Evolutionary conservation across 1,139 yeast species (phyloP).

Genomic region (Hyphopichia pseudoburtonii): DNA sequence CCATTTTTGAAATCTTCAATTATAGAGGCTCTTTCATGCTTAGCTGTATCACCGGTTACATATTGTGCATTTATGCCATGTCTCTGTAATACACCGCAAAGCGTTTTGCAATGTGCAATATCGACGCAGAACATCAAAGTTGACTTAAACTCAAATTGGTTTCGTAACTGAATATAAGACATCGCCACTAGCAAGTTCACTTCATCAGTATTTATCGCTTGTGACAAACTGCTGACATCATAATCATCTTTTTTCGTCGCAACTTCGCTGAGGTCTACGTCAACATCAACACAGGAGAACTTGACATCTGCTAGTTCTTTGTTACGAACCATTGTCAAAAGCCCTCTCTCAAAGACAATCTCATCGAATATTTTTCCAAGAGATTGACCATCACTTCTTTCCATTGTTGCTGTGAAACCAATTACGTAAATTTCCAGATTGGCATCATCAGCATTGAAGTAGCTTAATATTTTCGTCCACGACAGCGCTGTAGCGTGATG

Average conservation of each 20-base stretch:
- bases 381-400: slow-evolving; percentile 64
- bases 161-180: slow-evolving; percentile 52
- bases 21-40: slow-evolving; percentile 49
- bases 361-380: slow-evolving; percentile 67
- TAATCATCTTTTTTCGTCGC: slow-evolving; percentile 51
- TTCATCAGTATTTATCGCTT: slow-evolving; percentile 52
- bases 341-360: slow-evolving; percentile 67
- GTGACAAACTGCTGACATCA: slow-evolving; percentile 49
- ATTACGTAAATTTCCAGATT: slow-evolving; percentile 55
- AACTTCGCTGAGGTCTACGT: slow-evolving; percentile 37
- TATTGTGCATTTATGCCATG: slow-evolving; percentile 71
- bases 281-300: slow-evolving; percentile 56
- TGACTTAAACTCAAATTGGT: slow-evolving; percentile 46
- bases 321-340: slow-evolving; percentile 66
- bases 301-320: slow-evolving; percentile 71
- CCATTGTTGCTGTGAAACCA: slow-evolving; percentile 86
- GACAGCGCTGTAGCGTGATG: slow-evolving; percentile 85
- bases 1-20: slow-evolving; percentile 64
- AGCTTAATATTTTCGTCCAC: slow-evolving; percentile 56
- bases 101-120: slow-evolving; percentile 59
- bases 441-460: slow-evolving; percentile 52
- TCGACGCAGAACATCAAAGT: slow-evolving; percentile 80
- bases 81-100: slow-evolving; percentile 54
- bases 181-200: slow-evolving; percentile 57
- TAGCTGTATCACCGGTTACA: slow-evolving; percentile 68